Base-by-base conservation (phyloP, 2,329 filamentous ascomycete species). In the Calcarisporium arbuscula region DNA sequence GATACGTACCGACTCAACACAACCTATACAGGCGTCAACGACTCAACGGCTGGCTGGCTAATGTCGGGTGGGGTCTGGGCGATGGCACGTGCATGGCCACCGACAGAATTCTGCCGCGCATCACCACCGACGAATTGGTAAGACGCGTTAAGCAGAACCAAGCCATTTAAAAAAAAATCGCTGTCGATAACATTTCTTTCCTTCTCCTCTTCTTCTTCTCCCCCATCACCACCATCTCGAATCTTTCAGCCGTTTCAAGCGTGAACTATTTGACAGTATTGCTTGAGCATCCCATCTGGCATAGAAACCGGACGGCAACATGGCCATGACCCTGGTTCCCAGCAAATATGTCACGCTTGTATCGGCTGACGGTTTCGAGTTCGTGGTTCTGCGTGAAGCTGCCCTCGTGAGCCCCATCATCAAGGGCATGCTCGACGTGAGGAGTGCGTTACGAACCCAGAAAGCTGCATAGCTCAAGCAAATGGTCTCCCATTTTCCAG, bases 341-440 rank as follows among this genome's bases (percentile, higher is more conserved):
- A 76, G 72, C 60, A 79, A 85, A 52, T 89, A 87, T 58, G 74
- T 89, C 45, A 89, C 85, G 5, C 74, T 90, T 34, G 70, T 88
- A 27, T 87, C 83, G 1, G 72, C 68, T 46, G 85, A 90, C 58
- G 82, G 76, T 48, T 87, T 78, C 55, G 82, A 87, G 63, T 89
- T 85, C 54, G 76, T 85, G 43, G 70, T 89, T 33, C 67, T 83
- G 36, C 77, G 83, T 35, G 80, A 84, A 32, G 80, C 82, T 4
- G 77, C 82, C 40, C 67, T 76, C 50, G 67, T 84, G 51, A 84
- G 82, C 47, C 78, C 78, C 21, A 74, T 80, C 39, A 82, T 90
- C 62, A 82, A 77, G 61, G 72, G 77, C 55, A 87, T 86, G 74
- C 64, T 90, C 40, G 80, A 86, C 50, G 74, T 79, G 12, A 69